Percentiles rank a stretch among this genome's conserved stretches.
phyloP scores from a whole-genome alignment of 768 basidiomycete species.

The Psilocybe tampanensis region DNA sequence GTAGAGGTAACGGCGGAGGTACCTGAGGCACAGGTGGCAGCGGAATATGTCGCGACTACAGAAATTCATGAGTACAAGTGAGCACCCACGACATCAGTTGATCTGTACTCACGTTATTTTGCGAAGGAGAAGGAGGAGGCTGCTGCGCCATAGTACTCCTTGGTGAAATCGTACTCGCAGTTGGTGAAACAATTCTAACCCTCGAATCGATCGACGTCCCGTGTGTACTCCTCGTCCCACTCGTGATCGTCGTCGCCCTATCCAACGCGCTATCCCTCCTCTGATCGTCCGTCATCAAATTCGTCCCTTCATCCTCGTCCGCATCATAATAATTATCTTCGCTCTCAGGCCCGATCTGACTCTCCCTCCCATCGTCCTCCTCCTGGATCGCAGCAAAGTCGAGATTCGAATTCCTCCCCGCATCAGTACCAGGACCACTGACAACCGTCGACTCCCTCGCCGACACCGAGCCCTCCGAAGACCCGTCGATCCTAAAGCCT shows the following conservation, averaged over 20 bases:
- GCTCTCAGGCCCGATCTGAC: background rate
- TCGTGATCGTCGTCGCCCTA: background rate
- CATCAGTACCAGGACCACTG: background rate
- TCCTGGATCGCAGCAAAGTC: background rate
- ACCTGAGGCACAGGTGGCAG: constrained; percentile 9
- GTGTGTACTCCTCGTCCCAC: constrained; percentile 4
- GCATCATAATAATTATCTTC: background rate
- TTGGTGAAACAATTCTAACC: constrained; percentile 17
- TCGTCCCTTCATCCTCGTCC: constrained; percentile 11
- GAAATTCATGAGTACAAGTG: background rate
- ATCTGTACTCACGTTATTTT: no score
- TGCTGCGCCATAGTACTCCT: background rate
- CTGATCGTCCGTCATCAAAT: constrained; percentile 12
- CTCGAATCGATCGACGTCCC: constrained; percentile 17
- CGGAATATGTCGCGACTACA: background rate
- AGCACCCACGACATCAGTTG: no score
- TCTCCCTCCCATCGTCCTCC: background rate
- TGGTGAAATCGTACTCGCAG: constrained; percentile 14
- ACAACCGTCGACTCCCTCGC: background rate
- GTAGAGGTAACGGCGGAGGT: constrained; percentile 10
- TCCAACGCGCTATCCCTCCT: constrained; percentile 3
- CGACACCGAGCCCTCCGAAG: constrained; percentile 4
- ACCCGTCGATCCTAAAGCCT: constrained; percentile 7
- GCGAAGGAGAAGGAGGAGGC: no score
- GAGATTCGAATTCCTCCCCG: background rate